Base-by-base conservation (phyloP, 179 eudicot genomes). In the Sideroxylon spinosum region DNA sequence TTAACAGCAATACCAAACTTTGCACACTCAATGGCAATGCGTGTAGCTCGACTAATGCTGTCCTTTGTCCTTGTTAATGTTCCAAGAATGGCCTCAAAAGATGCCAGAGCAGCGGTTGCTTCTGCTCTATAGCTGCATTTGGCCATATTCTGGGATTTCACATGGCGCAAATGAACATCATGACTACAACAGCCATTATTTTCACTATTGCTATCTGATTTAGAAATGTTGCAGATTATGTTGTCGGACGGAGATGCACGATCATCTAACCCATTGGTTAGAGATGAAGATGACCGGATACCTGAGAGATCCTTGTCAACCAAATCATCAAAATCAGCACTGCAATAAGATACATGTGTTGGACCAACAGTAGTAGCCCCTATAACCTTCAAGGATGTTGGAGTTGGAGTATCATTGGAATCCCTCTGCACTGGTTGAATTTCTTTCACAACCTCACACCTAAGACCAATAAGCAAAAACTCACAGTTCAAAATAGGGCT, bases 1-100 rank as follows among this genome's bases (percentile, higher is more conserved):
- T 93, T 94, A 61, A 85, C 80, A 77, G 98, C 97, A 86, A 77
- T 48, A 55, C 95, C 98, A 77, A 86, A 85, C 87, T 90, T 95
- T 75, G 90, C 95, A 86, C 98, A 93, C 76, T 93, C 99, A 71
- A 93, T 90, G 61, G 99, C 99, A 65, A 90, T 87, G 37, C 93
- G 95, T 7, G 99, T 95, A 23, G 99, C 92, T 65, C 94, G 87
- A 20, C 90, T 92, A 81, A 95, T 95, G 86, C 90, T 91, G 49
- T 95, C 98, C 77, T 90, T 95, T 52, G 99, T 88, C 85, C 99
- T 90, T 25, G 95, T 89, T 77, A 95, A 82, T 16, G 90, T 84
- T 77, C 87, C 86, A 78, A 95, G 91, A 53, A 78, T 73, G 23
- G 87, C 82, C 83, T 91, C 93, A 69, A 91, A 89, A 22, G 95